Evolutionary conservation across 805 yeast species (phyloP), one percentile per base, ranked within the genome.

Genomic region (Metschnikowia continentalis): DNA sequence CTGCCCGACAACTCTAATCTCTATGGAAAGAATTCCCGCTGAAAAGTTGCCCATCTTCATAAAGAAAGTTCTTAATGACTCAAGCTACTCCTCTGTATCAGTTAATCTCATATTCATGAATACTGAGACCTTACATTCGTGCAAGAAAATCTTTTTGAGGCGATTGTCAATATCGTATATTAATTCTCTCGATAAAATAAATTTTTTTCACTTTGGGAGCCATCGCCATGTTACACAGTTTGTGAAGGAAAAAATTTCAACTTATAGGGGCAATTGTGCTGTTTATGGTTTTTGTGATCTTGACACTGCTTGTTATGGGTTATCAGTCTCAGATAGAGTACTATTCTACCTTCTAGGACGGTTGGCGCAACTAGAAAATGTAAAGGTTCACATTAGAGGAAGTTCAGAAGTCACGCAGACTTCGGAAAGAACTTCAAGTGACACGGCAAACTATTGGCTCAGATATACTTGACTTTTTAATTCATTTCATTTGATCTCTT

Each of bases 401-500:
- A 19, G 22, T 32, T 42, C 45, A 17, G 22, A 17, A 19, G 10
- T 42, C 20, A 32, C 3, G 20, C 36, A 42, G 45, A 32, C 45
- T 19, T 32, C 13, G 13, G 13, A 14, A 6, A n/a, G 11, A 22
- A 8, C 10, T 32, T 42, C 45, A 32, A 32, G 17, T 32, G 23
- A 19, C 13, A 32, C 14, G 17, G 23, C 17, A 19, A 22, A 22
- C 32, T 42, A 42, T 42, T 33, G 46, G 46, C 46, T 20, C 11
- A 42, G 6, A n/a, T 42, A 32, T 14, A 22, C 3, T 20, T 42
- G 32, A 42, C 42, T 22, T 19, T 14, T 22, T 6, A 15, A 35
- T 6, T 35, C 20, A 6, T 14, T 3, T 44, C 17, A 35, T 6
- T 44, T 35, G 17, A 52, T 63, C 8, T 54, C 65, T 39, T 50